Conservation (phyloP, 108 stramenopile genomes). For the Nitzschia palea region DNA sequence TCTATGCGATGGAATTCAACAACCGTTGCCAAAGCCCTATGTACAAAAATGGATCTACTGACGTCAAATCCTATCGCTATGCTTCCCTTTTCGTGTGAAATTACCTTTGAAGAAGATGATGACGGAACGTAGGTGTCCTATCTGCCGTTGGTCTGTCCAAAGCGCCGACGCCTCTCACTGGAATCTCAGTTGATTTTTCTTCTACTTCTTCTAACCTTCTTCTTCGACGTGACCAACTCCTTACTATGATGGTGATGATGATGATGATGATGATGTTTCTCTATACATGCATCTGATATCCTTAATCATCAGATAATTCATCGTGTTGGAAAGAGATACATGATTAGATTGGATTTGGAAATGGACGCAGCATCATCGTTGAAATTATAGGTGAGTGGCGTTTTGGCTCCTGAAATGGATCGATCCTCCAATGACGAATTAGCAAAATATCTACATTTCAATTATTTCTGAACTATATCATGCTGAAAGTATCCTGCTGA, state of each 20-base stretch:
- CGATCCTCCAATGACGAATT: constrained; percentile 7
- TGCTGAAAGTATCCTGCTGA: constrained; percentile 26
- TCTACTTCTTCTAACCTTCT: not conserved
- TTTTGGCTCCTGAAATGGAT: no score
- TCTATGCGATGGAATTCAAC: not conserved
- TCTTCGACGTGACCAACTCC: no score
- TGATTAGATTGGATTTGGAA: no score
- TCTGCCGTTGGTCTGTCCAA: not conserved
- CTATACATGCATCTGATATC: no score
- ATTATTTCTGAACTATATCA: constrained; percentile 1
- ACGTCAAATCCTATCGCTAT: not conserved
- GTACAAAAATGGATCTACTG: not conserved
- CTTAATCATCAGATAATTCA: no score
- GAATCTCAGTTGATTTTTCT: constrained; percentile 17
- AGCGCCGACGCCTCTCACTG: not conserved
- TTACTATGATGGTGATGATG: no score
- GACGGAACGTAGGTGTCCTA: constrained; percentile 24
- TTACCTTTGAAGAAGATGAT: constrained; percentile 19
- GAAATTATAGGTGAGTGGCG: no score
- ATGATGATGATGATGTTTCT: no score
- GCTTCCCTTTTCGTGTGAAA: not conserved
- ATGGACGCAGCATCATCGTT: no score
- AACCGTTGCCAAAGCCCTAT: constrained; percentile 2
- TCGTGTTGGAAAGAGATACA: no score
- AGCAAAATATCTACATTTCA: constrained; percentile 21